These are phyloP conservation scores for Ceratocystiopsis sp. DNA, from an alignment of 2,329 filamentous ascomycete genomes.

Conservation along the genomic window DNA sequence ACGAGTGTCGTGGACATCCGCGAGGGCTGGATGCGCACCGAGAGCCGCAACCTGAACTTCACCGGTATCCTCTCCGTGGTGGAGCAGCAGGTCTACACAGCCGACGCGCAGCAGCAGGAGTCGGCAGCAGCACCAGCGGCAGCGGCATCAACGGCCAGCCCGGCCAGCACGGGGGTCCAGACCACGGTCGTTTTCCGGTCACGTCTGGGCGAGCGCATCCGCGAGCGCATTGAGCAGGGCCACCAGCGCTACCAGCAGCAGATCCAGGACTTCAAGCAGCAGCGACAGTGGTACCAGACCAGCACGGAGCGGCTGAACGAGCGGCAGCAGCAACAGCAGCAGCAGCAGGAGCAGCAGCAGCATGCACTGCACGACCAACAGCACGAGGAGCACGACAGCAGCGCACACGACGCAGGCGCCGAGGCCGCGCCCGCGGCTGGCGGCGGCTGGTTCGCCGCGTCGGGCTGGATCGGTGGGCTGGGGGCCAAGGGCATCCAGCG, in stretches of 20 bases:
- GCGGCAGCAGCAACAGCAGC: conserved; percentile 15
- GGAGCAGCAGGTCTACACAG: conserved; percentile 54
- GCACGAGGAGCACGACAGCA: conserved; percentile 15
- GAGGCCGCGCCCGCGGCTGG: not conserved
- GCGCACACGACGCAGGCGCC: conserved; percentile 11
- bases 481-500: conserved; percentile 57
- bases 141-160: conserved; percentile 7
- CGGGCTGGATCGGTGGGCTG: conserved; percentile 32
- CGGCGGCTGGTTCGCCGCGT: conserved; percentile 16
- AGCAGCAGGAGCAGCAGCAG: conserved; percentile 2
- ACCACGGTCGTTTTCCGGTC: conserved; percentile 62
- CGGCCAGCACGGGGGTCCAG: conserved; percentile 44
- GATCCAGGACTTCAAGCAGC: conserved; percentile 7
- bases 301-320: too few species aligned
- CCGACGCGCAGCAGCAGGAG: conserved; percentile 6
- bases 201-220: conserved; percentile 51
- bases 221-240: conserved; percentile 33
- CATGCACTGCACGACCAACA: conserved; percentile 10
- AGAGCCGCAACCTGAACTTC: conserved; percentile 68
- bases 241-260: conserved; percentile 12
- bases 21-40: conserved; percentile 68
- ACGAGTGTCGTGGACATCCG: conserved; percentile 62
- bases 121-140: not conserved
- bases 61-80: conserved; percentile 64
- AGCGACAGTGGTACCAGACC: conserved; percentile 5